These are phyloP conservation scores for Boletellus deceptivus DNA, from an alignment of 1,284 basidiomycete genomes.

Conservation along the genomic window DNA sequence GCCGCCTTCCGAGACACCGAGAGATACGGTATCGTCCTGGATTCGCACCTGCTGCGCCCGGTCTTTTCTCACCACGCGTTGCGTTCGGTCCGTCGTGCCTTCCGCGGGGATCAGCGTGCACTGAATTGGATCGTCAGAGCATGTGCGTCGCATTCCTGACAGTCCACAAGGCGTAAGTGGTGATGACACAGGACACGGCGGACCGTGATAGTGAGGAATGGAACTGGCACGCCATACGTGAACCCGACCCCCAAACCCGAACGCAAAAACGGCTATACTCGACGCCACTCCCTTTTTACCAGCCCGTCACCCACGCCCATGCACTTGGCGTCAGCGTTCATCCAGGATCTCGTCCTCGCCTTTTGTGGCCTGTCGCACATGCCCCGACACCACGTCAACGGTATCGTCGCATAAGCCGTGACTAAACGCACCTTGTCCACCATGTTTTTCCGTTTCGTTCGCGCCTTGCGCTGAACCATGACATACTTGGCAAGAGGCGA, in stretches of 20 bases:
- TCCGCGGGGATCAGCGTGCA: slow-evolving; percentile 9
- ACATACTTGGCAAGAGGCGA: slow-evolving; percentile 80
- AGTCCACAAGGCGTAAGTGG: neutral
- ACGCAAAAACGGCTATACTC: neutral
- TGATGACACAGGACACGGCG: neutral
- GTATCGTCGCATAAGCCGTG: neutral
- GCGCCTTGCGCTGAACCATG: slow-evolving; percentile 75
- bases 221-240: slow-evolving; percentile 1
- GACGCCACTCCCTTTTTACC: neutral
- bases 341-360: slow-evolving; percentile 70
- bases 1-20: too few species aligned
- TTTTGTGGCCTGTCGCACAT: slow-evolving; percentile 52
- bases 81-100: neutral
- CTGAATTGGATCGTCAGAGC: slow-evolving; percentile 1
- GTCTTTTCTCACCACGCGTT: slow-evolving; percentile 1
- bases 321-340: slow-evolving; percentile 32
- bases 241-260: neutral
- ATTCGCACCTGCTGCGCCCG: neutral
- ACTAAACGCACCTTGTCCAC: slow-evolving; percentile 68
- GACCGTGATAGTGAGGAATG: neutral
- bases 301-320: neutral
- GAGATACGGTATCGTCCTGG: too few species aligned
- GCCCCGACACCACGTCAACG: slow-evolving; percentile 2
- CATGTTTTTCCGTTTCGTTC: slow-evolving; percentile 72
- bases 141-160: slow-evolving; percentile 6